Base-by-base conservation (phyloP, 352 stramenopile genomes). In the Blastocystis sp. region DNA sequence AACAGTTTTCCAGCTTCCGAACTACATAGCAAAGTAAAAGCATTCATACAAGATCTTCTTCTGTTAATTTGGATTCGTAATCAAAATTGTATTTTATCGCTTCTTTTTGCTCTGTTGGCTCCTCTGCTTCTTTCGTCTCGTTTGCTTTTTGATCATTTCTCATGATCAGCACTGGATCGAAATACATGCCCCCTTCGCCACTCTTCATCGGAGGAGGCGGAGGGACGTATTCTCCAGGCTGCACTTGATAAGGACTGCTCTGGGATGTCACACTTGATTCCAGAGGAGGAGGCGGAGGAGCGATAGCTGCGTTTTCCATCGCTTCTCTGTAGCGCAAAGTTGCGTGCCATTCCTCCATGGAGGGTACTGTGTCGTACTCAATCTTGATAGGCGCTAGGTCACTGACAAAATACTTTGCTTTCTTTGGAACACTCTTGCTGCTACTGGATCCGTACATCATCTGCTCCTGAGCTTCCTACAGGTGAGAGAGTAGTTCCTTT, bases 1-100 rank as follows among this genome's bases (percentile, higher is more conserved):
- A 8, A 84, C 73, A 2, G 73, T 84, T 29, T 84, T 84, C 73
- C 73, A 84, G 73, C 73, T 84, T 15, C 73, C 73, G 26, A 84
- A 84, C 73, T 84, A 84, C 20, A 7, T 9, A 45, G 61, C 43
- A 84, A 13, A 11, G 7, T 9, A n/a, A 34, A 6, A 56, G 39
- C 29, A n/a, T 6, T 11, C 8, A 6, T 43, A 84, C 73, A 29
- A 84, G 54, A 23, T 84, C 73, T 43, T 84, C 73, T 61, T 84
- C 73, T 13, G 73, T 84, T 13, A 84, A 39, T 13, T 64, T 84
- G 3, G 73, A 66, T 15, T 84, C 73, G 26, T 84, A 84, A 34
- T 84, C 53, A 45, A 84, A 84, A 55, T 84, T 84, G 50, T 84
- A 84, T 11, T 84, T 26, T 6, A 84, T 69, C 13, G 73, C 53